Evolutionary conservation across 106 monocot species (phyloP).

Genomic region (Allium sativum): DNA sequence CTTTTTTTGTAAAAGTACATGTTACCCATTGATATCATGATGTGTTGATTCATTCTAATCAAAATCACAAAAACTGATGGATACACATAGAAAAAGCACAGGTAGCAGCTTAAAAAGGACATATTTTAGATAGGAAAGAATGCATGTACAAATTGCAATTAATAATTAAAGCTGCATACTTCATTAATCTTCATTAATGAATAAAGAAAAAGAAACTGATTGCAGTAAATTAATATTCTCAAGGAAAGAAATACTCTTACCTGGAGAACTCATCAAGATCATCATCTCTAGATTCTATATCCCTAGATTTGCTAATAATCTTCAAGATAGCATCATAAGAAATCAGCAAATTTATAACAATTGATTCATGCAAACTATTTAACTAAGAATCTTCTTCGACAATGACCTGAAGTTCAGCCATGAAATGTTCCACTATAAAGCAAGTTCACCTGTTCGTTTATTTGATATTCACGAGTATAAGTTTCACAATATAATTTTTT

Average conservation of each 20-base stretch:
- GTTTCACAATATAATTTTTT: no score
- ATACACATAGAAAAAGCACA: no score
- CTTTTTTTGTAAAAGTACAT: no score
- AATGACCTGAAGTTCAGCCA: conserved; percentile 92
- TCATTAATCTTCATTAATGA: not conserved
- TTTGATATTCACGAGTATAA: no score
- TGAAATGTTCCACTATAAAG: conserved; percentile 74
- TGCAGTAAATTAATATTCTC: not conserved
- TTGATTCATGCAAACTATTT: conserved; percentile 76
- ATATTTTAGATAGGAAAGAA: no score
- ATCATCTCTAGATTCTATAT: conserved; percentile 69
- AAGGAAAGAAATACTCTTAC: conserved; percentile 27
- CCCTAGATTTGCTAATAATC: conserved; percentile 41
- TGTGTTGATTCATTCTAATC: no score
- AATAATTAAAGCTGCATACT: not conserved
- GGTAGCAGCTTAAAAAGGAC: no score
- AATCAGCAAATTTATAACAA: conserved; percentile 15
- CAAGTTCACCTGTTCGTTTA: no score
- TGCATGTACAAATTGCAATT: no score
- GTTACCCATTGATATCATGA: no score
- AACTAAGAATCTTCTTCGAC: conserved; percentile 98
- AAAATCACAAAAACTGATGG: no score
- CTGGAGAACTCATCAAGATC: conserved; percentile 88
- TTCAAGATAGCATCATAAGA: conserved; percentile 5
- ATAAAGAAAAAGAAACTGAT: not conserved